phyloP scores from a whole-genome alignment of 805 yeast species.

The Yamadazyma sp. region DNA sequence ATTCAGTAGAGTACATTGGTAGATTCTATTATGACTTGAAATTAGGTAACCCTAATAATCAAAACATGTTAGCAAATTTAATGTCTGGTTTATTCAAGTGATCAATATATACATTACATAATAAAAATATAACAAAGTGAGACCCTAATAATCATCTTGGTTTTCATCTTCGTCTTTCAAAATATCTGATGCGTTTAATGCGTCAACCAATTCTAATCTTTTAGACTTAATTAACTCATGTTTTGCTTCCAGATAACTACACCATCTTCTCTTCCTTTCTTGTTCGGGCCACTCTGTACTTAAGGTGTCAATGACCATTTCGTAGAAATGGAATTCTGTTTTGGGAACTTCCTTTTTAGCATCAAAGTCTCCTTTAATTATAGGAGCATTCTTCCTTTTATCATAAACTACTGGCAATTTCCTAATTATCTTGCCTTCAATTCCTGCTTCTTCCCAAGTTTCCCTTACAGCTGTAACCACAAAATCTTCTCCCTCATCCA shows the following conservation, averaged over 20 bases:
- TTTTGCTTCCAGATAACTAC: constrained; percentile 62
- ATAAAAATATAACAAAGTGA: not conserved
- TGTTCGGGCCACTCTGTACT: constrained; percentile 76
- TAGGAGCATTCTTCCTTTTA: constrained; percentile 36
- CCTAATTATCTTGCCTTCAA: constrained; percentile 56
- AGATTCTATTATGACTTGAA: constrained; percentile 57
- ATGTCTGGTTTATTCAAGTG: constrained; percentile 56
- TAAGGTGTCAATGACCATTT: constrained; percentile 59
- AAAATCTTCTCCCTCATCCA: constrained; percentile 61
- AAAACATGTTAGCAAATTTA: constrained; percentile 50
- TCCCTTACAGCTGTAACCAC: constrained; percentile 70
- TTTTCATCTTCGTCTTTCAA: constrained; percentile 26
- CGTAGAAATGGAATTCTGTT: constrained; percentile 86
- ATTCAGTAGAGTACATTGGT: constrained; percentile 57
- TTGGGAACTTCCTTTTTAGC: constrained; percentile 53
- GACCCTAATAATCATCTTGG: constrained; percentile 12
- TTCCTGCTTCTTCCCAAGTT: constrained; percentile 98
- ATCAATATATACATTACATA: not conserved
- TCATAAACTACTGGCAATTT: constrained; percentile 70
- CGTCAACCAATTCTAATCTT: constrained; percentile 66
- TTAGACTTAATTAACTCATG: constrained; percentile 54
- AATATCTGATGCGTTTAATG: constrained; percentile 56
- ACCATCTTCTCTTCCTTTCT: constrained; percentile 71
- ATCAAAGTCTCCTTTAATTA: constrained; percentile 28
- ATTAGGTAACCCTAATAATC: constrained; percentile 38